phyloP scores from a whole-genome alignment of 305 asterid genomes.

The Ilex paraguariensis region DNA sequence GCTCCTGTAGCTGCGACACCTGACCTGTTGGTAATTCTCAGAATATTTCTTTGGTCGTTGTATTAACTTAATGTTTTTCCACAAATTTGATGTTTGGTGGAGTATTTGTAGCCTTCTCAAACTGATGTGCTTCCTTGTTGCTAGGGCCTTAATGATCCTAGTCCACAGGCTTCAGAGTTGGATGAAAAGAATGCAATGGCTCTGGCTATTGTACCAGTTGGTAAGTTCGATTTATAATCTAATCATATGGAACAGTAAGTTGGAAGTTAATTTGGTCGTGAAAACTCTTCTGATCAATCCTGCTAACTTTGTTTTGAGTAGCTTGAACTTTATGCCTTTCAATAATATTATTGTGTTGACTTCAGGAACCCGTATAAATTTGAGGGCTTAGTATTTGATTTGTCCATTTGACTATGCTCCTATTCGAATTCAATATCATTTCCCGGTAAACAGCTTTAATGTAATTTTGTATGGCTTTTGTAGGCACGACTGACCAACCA shows the following conservation, averaged over 20 bases:
- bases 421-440: not conserved
- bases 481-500: conserved; percentile 48
- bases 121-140: conserved; percentile 12
- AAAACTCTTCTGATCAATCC: not conserved
- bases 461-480: conserved; percentile 8
- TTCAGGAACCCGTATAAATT: not conserved
- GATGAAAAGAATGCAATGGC: conserved; percentile 92
- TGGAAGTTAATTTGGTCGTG: too few relatives aligned
- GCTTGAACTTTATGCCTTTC: not conserved
- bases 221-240: conserved; percentile 30
- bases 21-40: conserved; percentile 65
- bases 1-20: conserved; percentile 52
- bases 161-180: conserved; percentile 71
- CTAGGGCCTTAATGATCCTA: conserved; percentile 66
- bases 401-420: not conserved
- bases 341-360: not conserved
- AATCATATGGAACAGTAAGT: not conserved
- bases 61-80: not conserved
- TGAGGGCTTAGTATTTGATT: not conserved
- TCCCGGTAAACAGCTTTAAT: not conserved
- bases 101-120: conserved; percentile 7
- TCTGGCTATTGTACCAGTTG: conserved; percentile 84
- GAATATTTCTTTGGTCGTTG: not conserved
- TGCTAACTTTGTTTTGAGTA: not conserved
- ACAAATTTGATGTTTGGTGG: not conserved